Base-by-base conservation (phyloP, 805 yeast genomes). In the Wickerhamiella vanderwaltii region DNA sequence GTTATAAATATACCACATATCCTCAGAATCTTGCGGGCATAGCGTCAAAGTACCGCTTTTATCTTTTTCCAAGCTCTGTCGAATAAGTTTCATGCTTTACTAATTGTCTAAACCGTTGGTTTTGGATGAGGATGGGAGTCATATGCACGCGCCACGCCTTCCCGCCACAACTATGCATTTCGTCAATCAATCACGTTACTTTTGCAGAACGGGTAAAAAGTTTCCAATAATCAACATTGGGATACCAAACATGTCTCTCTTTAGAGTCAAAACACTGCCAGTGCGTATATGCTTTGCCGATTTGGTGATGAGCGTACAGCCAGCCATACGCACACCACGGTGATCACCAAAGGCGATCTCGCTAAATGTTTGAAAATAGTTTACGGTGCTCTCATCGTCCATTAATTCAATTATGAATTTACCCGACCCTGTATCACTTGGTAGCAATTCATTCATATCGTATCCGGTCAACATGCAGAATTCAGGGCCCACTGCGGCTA, bases 201-300 rank as follows among this genome's bases (percentile, higher is more conserved):
- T 56, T 9, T 52, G 54, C 43, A 61, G 44, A 17, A 84, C 78
- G 0, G 96, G 97, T 51, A 88, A 65, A 57, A 88, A 88, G 56
- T 85, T 91, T 13, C 95, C 97, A 25, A 88, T 73, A 17, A 91
- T 79, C 94, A 88, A 87, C 85, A 91, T 79, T 12, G 98, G 98
- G 41, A 88, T 79, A 6, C 95, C 96, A 62, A 91, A 88, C 13
- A 88, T 93, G 57, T 88, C 97, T 57, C 96, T 68, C 56, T 87
- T 86, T 49, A 91, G 64, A 1, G 97, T 91, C 94, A 95, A 84
- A 53, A 82, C 78, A 52, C 94, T 79, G 22, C 84, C 75, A 0
- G 96, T 83, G 39, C 79, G 67, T 35, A 88, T 72, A 18, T 46
- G 47, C 31, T 51, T 42, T 12, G 65, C 65, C 11, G 44, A 35